Conservation (phyloP, 83 land plant species). For the Diphasiastrum complanatum region DNA sequence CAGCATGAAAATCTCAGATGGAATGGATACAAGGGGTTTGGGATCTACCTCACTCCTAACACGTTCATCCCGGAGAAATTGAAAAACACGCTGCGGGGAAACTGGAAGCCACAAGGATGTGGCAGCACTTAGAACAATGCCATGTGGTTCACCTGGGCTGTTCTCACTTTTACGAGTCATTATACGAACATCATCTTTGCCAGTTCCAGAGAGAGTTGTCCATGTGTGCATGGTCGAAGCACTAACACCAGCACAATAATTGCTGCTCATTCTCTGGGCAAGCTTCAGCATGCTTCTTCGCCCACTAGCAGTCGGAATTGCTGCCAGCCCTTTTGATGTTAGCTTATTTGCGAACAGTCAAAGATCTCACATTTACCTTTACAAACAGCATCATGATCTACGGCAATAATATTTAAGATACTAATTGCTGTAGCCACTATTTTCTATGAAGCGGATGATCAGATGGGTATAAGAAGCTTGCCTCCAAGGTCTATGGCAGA, state of each 20-base stretch:
- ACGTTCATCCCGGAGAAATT: slow-evolving; percentile 32
- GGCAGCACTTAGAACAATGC: slow-evolving; percentile 36
- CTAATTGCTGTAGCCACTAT: background rate
- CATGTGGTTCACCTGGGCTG: slow-evolving; percentile 38
- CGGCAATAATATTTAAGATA: background rate
- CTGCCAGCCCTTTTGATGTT: too few species aligned
- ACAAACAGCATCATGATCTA: too few species aligned
- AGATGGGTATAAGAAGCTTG: too few species aligned
- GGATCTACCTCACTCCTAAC: slow-evolving; percentile 16
- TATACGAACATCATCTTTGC: slow-evolving; percentile 33
- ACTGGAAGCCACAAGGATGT: slow-evolving; percentile 47
- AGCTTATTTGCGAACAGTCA: too few species aligned
- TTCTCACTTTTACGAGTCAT: slow-evolving; percentile 28
- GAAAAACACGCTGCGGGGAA: slow-evolving; percentile 21
- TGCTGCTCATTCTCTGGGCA: slow-evolving; percentile 30
- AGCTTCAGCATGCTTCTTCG: slow-evolving; percentile 34
- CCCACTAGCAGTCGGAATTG: slow-evolving; percentile 20
- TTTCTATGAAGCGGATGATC: background rate
- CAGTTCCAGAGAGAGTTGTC: slow-evolving; percentile 18
- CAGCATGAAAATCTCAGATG: background rate
- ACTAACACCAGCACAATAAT: slow-evolving; percentile 27
- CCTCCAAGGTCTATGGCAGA: slow-evolving; percentile 75
- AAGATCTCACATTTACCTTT: too few species aligned
- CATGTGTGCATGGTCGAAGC: slow-evolving; percentile 29
- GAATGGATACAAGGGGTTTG: background rate